These are phyloP conservation scores for Striga hermonthica DNA, from an alignment of 305 asterid species.

Conservation along the genomic window DNA sequence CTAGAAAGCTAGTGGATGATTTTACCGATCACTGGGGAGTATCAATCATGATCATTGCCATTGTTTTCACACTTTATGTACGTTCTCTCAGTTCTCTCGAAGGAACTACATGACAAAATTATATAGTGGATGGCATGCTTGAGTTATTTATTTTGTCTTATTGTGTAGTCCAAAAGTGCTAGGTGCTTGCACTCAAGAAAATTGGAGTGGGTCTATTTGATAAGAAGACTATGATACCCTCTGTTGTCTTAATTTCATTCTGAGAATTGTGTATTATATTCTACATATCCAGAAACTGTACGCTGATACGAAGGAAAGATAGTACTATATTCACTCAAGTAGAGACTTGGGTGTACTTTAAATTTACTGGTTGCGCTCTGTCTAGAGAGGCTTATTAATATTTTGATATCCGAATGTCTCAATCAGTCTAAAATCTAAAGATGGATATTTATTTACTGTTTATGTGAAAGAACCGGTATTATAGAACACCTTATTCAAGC, in stretches of 20 bases:
- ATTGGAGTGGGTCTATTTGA: neutral
- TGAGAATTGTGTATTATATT: neutral
- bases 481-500: neutral
- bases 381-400: neutral
- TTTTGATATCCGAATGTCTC: neutral
- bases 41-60: slow-evolving; percentile 64
- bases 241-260: neutral
- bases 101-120: neutral
- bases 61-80: slow-evolving; percentile 71
- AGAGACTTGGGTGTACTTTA: neutral
- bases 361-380: neutral
- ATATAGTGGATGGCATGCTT: neutral
- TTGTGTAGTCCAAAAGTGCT: neutral
- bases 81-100: slow-evolving; percentile 35
- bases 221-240: slow-evolving; percentile 1
- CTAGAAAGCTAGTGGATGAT: slow-evolving; percentile 78
- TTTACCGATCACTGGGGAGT: slow-evolving; percentile 62
- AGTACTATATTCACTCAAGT: neutral
- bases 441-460: neutral
- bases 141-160: slow-evolving; percentile 3
- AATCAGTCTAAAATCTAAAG: neutral
- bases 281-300: too few relatives aligned
- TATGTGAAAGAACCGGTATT: neutral
- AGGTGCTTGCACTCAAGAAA: slow-evolving; percentile 12
- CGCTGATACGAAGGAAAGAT: too few relatives aligned